A percentile compares a stretch with the other conserved stretches of the same genome.
Evolutionary conservation across 306 rosid species (phyloP).

Genomic region (Crotalaria pallida): DNA sequence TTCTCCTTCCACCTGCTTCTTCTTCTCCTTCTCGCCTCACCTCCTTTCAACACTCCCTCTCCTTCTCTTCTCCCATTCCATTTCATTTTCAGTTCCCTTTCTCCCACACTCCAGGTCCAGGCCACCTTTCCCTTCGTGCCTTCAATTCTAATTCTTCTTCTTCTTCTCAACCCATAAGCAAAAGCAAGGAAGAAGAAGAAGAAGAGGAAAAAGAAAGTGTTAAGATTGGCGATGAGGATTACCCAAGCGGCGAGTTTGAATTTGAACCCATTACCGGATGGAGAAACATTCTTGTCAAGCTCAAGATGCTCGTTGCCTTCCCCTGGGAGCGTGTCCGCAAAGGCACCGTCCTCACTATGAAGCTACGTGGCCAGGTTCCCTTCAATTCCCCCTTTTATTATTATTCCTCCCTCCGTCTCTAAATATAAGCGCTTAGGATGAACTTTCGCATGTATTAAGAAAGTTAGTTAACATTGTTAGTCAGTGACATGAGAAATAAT

Average conservation of each 20-base stretch:
- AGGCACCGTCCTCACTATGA: conserved; percentile 83
- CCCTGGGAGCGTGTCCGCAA: conserved; percentile 93
- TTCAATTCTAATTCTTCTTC: conserved; percentile 35
- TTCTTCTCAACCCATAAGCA: conserved; percentile 22
- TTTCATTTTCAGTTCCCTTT: conserved; percentile 20
- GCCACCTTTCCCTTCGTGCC: conserved; percentile 35
- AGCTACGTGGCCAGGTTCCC: conserved; percentile 87
- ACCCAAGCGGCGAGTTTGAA: conserved; percentile 71
- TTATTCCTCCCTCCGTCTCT: too few relatives aligned
- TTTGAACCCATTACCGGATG: conserved; percentile 50
- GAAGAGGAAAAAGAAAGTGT: conserved; percentile 17
- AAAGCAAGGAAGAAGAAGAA: conserved; percentile 6
- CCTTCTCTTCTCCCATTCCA: not conserved
- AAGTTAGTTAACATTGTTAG: too few relatives aligned
- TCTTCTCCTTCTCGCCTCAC: conserved; percentile 33
- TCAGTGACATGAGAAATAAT: too few relatives aligned
- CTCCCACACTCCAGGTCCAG: conserved; percentile 9
- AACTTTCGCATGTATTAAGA: too few relatives aligned
- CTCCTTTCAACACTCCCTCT: conserved; percentile 21
- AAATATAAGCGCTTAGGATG: too few relatives aligned
- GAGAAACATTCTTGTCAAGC: conserved; percentile 70
- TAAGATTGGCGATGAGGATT: conserved; percentile 37
- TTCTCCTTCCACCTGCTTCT: conserved; percentile 38
- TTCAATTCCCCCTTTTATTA: too few relatives aligned
- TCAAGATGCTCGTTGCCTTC: conserved; percentile 65